Conservation (phyloP, 257 asterid species). For the Solanum lycopersicoides region DNA sequence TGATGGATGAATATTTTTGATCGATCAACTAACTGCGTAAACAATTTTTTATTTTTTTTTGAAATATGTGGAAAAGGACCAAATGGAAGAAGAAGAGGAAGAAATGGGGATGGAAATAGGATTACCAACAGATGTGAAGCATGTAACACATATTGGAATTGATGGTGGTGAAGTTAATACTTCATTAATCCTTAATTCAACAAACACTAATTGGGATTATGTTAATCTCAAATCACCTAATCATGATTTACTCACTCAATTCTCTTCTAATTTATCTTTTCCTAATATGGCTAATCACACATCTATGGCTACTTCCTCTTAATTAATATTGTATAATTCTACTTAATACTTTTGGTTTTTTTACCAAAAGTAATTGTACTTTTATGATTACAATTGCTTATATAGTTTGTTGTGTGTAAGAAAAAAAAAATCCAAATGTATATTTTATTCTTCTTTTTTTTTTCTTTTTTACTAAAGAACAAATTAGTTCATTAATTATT, state of each 20-base stretch:
- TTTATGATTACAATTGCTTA: not conserved
- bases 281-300: not conserved
- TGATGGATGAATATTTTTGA: not conserved
- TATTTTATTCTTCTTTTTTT: not conserved
- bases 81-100: not conserved
- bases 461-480: not conserved
- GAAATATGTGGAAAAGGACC: slow-evolving; percentile 8
- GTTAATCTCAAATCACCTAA: not conserved
- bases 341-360: not conserved
- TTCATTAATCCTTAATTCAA: not conserved
- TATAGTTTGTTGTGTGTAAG: not conserved
- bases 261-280: not conserved
- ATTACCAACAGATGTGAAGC: slow-evolving; percentile 35
- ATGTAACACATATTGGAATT: slow-evolving; percentile 31
- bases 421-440: no score
- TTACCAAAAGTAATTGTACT: not conserved
- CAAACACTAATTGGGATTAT: not conserved
- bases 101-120: slow-evolving; percentile 31
- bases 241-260: not conserved
- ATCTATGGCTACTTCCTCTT: not conserved
- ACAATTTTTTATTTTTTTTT: not conserved
- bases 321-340: not conserved
- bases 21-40: not conserved
- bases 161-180: slow-evolving; percentile 14
- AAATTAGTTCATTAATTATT: not conserved